Evolutionary conservation across 208 protist species (phyloP).

Genomic region (Herpetomonas samuelpessoai): DNA sequence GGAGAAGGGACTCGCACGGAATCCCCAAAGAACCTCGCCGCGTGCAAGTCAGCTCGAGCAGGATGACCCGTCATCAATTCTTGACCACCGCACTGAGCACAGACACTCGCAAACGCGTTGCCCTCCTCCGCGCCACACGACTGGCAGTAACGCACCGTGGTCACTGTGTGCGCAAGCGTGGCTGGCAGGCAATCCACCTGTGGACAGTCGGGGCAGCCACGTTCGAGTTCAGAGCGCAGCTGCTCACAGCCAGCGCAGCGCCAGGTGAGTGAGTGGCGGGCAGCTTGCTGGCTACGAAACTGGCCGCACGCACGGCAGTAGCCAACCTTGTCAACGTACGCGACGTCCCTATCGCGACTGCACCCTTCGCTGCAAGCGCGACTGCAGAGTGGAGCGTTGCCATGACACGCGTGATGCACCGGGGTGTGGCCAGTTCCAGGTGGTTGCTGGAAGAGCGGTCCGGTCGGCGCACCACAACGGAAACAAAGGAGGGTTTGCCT

Average conservation of each 20-base stretch:
- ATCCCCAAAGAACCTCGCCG: too few species aligned
- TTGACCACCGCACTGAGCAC: constrained; percentile 12
- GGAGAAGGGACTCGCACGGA: too few species aligned
- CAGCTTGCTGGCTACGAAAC: constrained; percentile 47
- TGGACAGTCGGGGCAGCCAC: constrained; percentile 65
- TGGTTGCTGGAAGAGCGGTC: constrained; percentile 26
- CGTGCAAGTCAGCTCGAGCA: not conserved
- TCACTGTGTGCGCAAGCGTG: constrained; percentile 21
- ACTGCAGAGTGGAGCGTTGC: too few species aligned
- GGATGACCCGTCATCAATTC: not conserved
- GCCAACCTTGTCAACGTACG: constrained; percentile 26
- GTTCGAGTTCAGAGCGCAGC: constrained; percentile 73
- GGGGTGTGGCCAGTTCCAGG: too few species aligned
- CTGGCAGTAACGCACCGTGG: constrained; percentile 21
- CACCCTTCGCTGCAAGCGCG: too few species aligned
- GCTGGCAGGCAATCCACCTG: constrained; percentile 79
- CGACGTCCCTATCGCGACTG: too few species aligned
- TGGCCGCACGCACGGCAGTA: constrained; percentile 51
- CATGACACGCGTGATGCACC: too few species aligned
- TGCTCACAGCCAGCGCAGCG: constrained; percentile 62
- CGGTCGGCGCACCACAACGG: constrained; percentile 44
- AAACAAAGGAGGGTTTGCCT: constrained; percentile 68
- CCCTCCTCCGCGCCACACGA: constrained; percentile 25
- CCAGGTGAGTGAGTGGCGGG: constrained; percentile 45
- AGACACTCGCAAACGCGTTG: constrained; percentile 39